Percentiles rank a stretch among this genome's conserved stretches.
phyloP scores from a whole-genome alignment of 768 basidiomycete species.

The Suillus lakei region DNA sequence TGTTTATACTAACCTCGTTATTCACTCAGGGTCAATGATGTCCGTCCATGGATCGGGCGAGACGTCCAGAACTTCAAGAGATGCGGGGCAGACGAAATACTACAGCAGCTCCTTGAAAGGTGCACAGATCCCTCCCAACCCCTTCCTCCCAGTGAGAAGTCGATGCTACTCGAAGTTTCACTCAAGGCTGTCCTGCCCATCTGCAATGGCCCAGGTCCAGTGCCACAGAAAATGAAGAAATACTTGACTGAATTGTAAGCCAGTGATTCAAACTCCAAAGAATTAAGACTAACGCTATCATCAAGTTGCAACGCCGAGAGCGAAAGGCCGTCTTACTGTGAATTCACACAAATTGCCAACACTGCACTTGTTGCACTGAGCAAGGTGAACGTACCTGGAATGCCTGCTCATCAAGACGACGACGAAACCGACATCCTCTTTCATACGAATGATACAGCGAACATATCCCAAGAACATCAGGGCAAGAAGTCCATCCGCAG shows the following conservation, averaged over 20 bases:
- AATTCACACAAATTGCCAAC: conserved; percentile 4
- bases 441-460: conserved; percentile 2
- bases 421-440: not conserved
- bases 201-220: not conserved
- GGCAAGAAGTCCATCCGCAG: not conserved
- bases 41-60: not conserved
- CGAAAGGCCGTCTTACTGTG: not conserved
- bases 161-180: not conserved
- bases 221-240: not conserved
- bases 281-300: not conserved
- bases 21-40: not conserved
- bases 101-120: not conserved
- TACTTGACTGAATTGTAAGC: not conserved
- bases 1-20: not conserved
- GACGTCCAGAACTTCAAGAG: not conserved
- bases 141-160: conserved; percentile 1
- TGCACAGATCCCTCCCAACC: not conserved
- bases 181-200: conserved; percentile 3
- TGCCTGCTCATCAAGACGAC: not conserved
- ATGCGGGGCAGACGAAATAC: conserved; percentile 1
- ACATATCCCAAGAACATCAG: not conserved
- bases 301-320: not conserved
- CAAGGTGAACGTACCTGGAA: not conserved
- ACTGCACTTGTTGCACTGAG: not conserved
- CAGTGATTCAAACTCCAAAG: not conserved